Conservation (phyloP, 495 filamentous ascomycete genomes). For the Aspergillus sclerotioniger region DNA sequence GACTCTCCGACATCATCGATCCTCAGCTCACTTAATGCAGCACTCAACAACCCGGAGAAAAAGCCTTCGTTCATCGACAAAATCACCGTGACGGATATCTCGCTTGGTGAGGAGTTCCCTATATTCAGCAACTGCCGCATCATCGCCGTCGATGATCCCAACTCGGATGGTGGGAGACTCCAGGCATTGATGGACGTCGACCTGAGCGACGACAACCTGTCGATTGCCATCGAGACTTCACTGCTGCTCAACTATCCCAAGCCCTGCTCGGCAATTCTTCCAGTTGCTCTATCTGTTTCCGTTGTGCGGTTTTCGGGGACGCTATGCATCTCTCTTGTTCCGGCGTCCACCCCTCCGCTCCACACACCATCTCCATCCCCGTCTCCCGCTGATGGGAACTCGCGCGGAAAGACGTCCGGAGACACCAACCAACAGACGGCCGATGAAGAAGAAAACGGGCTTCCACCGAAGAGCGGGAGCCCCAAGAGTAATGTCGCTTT, state of each 20-base stretch:
- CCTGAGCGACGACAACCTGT: constrained; percentile 86
- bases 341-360: constrained; percentile 48
- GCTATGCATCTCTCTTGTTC: constrained; percentile 86
- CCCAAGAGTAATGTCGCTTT: constrained; percentile 85
- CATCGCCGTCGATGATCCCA: constrained; percentile 58
- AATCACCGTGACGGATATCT: constrained; percentile 90
- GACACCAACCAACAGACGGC: constrained; percentile 13
- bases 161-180: constrained; percentile 59
- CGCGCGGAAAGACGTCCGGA: constrained; percentile 12
- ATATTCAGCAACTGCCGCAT: constrained; percentile 99
- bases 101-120: constrained; percentile 91
- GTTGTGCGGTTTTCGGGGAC: constrained; percentile 95
- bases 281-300: constrained; percentile 85
- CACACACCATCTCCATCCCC: constrained; percentile 37
- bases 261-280: constrained; percentile 82
- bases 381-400: constrained; percentile 19
- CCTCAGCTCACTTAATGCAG: constrained; percentile 83
- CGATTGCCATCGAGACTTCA: constrained; percentile 89
- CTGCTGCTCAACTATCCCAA: constrained; percentile 92
- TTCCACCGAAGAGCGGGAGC: constrained; percentile 32
- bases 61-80: constrained; percentile 91
- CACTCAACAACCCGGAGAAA: constrained; percentile 73
- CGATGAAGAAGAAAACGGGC: constrained; percentile 8
- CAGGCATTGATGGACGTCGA: constrained; percentile 97
- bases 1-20: constrained; percentile 69